Conservation (phyloP, 2,329 filamentous ascomycete genomes). For the Talaromyces sp. region DNA sequence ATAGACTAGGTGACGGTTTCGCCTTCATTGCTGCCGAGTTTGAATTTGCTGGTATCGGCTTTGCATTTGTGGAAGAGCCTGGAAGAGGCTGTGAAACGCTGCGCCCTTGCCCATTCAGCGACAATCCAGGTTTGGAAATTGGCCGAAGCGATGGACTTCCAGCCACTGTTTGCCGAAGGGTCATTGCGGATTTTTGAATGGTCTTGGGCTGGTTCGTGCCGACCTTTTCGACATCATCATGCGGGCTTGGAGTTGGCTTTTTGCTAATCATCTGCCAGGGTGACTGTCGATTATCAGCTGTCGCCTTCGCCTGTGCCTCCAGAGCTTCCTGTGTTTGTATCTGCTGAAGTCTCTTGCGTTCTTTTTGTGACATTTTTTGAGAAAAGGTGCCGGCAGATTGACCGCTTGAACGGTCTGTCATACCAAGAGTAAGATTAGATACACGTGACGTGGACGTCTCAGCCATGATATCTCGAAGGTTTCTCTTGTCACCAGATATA, state of each 20-base stretch:
- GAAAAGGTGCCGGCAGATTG: slow-evolving; percentile 36
- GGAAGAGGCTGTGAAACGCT: slow-evolving; percentile 32
- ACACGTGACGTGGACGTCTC: slow-evolving; percentile 52
- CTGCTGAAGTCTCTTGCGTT: slow-evolving; percentile 79
- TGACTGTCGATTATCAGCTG: slow-evolving; percentile 29
- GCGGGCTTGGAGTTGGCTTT: slow-evolving; percentile 1
- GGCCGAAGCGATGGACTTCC: slow-evolving; percentile 34
- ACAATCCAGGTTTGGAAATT: slow-evolving; percentile 14
- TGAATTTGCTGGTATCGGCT: slow-evolving; percentile 17
- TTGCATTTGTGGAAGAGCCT: slow-evolving; percentile 42
- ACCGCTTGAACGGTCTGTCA: slow-evolving; percentile 46
- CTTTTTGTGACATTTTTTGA: slow-evolving; percentile 80
- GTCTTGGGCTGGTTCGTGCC: slow-evolving; percentile 25
- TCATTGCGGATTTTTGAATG: slow-evolving; percentile 49
- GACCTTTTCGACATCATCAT: not conserved
- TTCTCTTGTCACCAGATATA: slow-evolving; percentile 61
- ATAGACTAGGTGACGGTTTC: slow-evolving; percentile 20
- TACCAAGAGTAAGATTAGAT: slow-evolving; percentile 52
- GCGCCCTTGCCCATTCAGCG: slow-evolving; percentile 24
- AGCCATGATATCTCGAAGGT: slow-evolving; percentile 72
- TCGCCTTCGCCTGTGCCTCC: slow-evolving; percentile 32
- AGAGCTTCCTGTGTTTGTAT: slow-evolving; percentile 52
- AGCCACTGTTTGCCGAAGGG: slow-evolving; percentile 59
- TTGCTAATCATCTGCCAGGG: slow-evolving; percentile 61
- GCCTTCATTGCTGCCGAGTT: not conserved